These are phyloP conservation scores for Cyclotella kingstonii DNA, from an alignment of 108 stramenopile species.

Conservation along the genomic window DNA sequence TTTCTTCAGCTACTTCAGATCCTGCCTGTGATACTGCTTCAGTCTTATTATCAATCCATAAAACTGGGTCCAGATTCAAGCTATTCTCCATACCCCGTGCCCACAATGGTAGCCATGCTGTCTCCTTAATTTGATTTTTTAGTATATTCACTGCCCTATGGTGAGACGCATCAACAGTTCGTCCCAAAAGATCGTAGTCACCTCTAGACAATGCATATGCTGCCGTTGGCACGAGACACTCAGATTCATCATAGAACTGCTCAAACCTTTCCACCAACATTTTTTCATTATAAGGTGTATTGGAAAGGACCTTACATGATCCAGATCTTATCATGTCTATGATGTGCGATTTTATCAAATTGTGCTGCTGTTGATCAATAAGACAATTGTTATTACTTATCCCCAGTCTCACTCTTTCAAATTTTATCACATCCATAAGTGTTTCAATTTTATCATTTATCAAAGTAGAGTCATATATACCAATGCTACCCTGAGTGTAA, in stretches of 20 bases:
- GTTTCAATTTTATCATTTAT: slow-evolving; percentile 5
- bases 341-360: background rate
- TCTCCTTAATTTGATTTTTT: slow-evolving; percentile 19
- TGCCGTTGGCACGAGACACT: slow-evolving; percentile 15
- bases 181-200: slow-evolving; percentile 6
- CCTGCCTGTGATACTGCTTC: no score
- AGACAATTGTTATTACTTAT: background rate
- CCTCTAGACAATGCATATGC: slow-evolving; percentile 8
- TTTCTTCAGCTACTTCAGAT: background rate
- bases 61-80: background rate
- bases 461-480: background rate
- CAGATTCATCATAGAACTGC: slow-evolving; percentile 26
- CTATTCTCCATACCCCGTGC: slow-evolving; percentile 14
- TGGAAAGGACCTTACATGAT: background rate
- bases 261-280: slow-evolving; percentile 15
- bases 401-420: background rate
- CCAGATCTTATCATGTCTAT: background rate
- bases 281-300: background rate
- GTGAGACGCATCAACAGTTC: slow-evolving; percentile 17
- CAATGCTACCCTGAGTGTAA: slow-evolving; percentile 1
- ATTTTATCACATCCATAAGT: slow-evolving; percentile 13
- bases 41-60: background rate
- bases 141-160: slow-evolving; percentile 15
- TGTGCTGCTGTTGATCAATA: background rate
- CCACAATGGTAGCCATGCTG: slow-evolving; percentile 26